Percentiles rank a stretch among this genome's conserved stretches.
These are phyloP conservation scores for Neurospora sp. DNA, from an alignment of 2,329 filamentous ascomycete species.

Conservation along the genomic window DNA sequence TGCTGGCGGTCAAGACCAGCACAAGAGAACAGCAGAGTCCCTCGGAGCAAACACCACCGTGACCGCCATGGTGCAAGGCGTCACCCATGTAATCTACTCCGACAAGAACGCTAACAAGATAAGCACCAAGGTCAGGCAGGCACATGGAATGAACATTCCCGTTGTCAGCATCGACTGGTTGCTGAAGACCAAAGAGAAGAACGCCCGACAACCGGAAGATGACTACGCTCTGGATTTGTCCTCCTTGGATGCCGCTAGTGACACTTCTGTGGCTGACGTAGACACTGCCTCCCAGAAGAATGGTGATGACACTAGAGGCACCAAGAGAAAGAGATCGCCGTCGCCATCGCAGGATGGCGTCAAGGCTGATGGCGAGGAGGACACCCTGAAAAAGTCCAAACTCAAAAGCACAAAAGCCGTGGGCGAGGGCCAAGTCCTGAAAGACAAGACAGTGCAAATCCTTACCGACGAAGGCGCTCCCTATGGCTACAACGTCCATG, in stretches of 20 bases:
- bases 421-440: slow-evolving; percentile 26
- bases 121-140: slow-evolving; percentile 42
- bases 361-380: slow-evolving; percentile 8
- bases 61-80: slow-evolving; percentile 37
- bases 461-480: slow-evolving; percentile 40
- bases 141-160: slow-evolving; percentile 34
- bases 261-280: slow-evolving; percentile 3
- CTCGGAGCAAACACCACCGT: slow-evolving; percentile 39
- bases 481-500: slow-evolving; percentile 45
- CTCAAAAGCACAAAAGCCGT: slow-evolving; percentile 21
- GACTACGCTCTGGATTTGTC: slow-evolving; percentile 6
- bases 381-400: slow-evolving; percentile 13
- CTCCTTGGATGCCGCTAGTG: not conserved
- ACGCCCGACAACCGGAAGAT: slow-evolving; percentile 28
- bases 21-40: slow-evolving; percentile 35
- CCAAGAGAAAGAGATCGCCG: slow-evolving; percentile 18
- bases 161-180: slow-evolving; percentile 55
- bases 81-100: slow-evolving; percentile 49
- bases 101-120: slow-evolving; percentile 39
- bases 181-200: slow-evolving; percentile 39
- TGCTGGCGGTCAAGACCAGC: slow-evolving; percentile 34
- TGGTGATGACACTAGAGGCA: slow-evolving; percentile 14
- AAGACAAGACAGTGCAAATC: slow-evolving; percentile 34
- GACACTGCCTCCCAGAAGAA: slow-evolving; percentile 4
- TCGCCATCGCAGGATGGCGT: slow-evolving; percentile 12